These are phyloP conservation scores for Aspergillus pseudonomiae DNA, from an alignment of 2,329 filamentous ascomycete genomes.

Conservation along the genomic window DNA sequence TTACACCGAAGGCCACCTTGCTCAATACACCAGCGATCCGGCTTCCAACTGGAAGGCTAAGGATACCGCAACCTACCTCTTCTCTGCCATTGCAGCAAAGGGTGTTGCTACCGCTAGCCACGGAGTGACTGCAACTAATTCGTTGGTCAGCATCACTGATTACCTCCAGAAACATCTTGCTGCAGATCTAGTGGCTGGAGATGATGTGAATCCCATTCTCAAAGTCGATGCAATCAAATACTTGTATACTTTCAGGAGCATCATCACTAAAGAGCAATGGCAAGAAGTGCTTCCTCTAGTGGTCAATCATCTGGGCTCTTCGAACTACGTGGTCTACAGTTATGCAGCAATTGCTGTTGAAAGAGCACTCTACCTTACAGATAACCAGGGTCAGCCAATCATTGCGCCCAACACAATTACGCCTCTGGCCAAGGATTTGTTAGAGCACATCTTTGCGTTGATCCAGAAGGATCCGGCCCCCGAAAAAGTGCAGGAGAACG, in stretches of 20 bases:
- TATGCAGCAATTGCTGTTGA: conserved; percentile 98
- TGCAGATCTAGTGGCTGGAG: conserved; percentile 75
- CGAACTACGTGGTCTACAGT: conserved; percentile 95
- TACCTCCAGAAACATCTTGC: conserved; percentile 95
- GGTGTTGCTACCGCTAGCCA: conserved; percentile 83
- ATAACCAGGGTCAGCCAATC: conserved; percentile 73
- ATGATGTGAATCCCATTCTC: conserved; percentile 75
- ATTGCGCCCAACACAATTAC: conserved; percentile 79
- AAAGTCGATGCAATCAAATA: conserved; percentile 99
- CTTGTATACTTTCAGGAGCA: conserved; percentile 93
- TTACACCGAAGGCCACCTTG: conserved; percentile 84
- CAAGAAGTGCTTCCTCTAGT: conserved; percentile 84
- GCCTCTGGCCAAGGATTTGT: conserved; percentile 79
- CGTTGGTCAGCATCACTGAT: conserved; percentile 83
- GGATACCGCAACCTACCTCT: conserved; percentile 97
- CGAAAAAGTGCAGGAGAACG: conserved; percentile 96
- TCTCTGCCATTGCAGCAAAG: conserved; percentile 90
- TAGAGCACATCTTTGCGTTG: conserved; percentile 87
- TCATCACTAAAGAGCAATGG: conserved; percentile 91
- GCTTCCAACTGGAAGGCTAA: conserved; percentile 89
- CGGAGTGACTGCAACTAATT: conserved; percentile 88
- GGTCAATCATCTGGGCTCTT: conserved; percentile 85
- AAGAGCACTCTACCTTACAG: conserved; percentile 80
- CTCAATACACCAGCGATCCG: conserved; percentile 69
- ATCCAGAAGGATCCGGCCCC: conserved; percentile 83